Evolutionary conservation across 192 early-diverging fungal species (phyloP).

Genomic region (Umbelopsis sp.): DNA sequence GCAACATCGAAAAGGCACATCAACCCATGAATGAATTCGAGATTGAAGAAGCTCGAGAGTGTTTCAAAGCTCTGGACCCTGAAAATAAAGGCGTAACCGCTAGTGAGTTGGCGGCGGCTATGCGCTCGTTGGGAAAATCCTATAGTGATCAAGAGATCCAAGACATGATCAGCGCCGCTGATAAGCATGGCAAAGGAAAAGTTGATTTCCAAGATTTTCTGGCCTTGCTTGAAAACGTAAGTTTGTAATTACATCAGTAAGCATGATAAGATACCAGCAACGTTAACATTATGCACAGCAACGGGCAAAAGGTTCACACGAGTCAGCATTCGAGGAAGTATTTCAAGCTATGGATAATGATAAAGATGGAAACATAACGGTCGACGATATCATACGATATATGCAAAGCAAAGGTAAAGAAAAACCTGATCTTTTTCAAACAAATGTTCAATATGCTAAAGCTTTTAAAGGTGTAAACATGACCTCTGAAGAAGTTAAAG

Average conservation of each 20-base stretch:
- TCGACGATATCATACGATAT: conserved; percentile 30
- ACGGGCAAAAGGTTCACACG: conserved; percentile 29
- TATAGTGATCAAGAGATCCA: background rate
- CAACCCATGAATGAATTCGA: conserved; percentile 16
- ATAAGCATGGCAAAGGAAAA: conserved; percentile 10
- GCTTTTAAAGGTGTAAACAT: background rate
- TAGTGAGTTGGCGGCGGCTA: conserved; percentile 2
- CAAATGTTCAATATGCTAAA: background rate
- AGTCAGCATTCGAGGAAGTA: conserved; percentile 24
- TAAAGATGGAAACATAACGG: conserved; percentile 30
- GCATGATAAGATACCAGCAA: background rate
- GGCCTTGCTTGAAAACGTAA: conserved; percentile 24
- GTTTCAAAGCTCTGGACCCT: background rate
- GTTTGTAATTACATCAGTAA: background rate
- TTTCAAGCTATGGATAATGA: conserved; percentile 32
- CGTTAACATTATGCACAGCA: conserved; percentile 13
- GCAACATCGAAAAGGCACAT: conserved; percentile 5
- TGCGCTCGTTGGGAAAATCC: background rate
- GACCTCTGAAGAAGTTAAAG: conserved; percentile 7
- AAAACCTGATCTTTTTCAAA: background rate
- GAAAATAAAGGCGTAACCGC: conserved; percentile 8
- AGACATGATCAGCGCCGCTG: background rate
- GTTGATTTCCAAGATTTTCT: conserved; percentile 35
- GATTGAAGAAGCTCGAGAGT: conserved; percentile 7
- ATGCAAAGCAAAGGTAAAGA: conserved; percentile 29